phyloP scores from a whole-genome alignment of 176 grass and related monocot species.

The Bromus sterilis region DNA sequence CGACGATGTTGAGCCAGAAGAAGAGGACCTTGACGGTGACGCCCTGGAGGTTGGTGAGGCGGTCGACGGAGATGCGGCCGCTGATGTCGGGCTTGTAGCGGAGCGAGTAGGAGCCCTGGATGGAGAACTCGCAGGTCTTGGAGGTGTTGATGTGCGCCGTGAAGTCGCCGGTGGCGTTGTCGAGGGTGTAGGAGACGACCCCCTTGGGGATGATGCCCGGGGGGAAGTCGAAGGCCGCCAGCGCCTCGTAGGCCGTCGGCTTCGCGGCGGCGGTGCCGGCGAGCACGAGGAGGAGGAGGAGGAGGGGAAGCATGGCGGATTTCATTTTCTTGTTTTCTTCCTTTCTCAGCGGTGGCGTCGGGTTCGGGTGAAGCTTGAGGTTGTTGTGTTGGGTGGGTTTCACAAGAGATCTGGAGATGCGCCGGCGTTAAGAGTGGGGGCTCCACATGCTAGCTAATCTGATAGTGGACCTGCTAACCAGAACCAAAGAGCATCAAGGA shows the following conservation, averaged over 20 bases:
- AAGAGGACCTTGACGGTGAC: constrained; percentile 89
- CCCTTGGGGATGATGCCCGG: constrained; percentile 74
- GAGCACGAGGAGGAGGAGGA: constrained; percentile 14
- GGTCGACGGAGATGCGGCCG: constrained; percentile 48
- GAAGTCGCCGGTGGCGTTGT: constrained; percentile 66
- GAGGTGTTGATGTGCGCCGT: constrained; percentile 44
- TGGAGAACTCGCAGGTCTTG: constrained; percentile 69
- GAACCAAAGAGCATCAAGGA: neutral
- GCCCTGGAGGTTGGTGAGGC: constrained; percentile 50
- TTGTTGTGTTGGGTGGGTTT: neutral
- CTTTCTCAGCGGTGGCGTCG: neutral
- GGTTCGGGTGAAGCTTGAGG: neutral
- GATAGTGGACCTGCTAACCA: neutral
- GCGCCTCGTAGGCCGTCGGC: constrained; percentile 69
- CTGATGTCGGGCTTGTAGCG: constrained; percentile 65
- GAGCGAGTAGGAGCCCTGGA: constrained; percentile 80
- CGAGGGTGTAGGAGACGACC: constrained; percentile 58
- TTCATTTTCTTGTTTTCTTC: neutral
- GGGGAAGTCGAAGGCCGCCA: constrained; percentile 62
- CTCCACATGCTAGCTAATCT: neutral
- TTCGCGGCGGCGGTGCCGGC: neutral
- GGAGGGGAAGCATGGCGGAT: constrained; percentile 14
- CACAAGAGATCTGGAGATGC: neutral
- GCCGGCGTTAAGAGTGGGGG: neutral
- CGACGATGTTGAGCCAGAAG: constrained; percentile 88